Evolutionary conservation across 768 basidiomycete species (phyloP).

Genomic region (Pleurotus giganteus): DNA sequence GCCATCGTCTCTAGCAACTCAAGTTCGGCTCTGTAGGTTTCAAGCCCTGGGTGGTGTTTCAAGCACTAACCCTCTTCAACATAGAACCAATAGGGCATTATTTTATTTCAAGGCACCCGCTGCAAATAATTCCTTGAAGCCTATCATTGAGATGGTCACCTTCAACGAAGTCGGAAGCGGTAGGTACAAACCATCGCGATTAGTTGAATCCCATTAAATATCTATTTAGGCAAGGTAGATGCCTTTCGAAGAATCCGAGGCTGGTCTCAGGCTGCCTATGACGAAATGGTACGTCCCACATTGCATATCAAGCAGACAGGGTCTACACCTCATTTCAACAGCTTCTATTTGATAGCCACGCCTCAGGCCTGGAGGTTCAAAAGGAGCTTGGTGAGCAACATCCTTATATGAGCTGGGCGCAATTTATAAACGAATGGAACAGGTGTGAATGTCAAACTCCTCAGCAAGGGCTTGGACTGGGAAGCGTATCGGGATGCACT

Average conservation of each 20-base stretch:
- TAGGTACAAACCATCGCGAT: too few species aligned
- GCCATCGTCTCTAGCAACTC: not conserved
- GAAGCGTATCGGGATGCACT: not conserved
- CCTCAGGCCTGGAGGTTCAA: not conserved
- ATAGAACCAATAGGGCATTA: not conserved
- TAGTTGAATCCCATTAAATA: too few species aligned
- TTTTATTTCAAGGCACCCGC: not conserved
- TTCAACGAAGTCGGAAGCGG: not conserved
- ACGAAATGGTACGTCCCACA: not conserved
- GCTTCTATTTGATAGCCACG: not conserved
- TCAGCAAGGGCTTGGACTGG: not conserved
- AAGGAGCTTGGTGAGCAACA: not conserved
- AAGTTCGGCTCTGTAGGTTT: not conserved
- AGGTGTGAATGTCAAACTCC: not conserved
- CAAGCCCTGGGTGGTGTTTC: not conserved
- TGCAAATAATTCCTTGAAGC: not conserved
- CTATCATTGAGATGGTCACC: not conserved
- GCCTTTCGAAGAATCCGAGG: not conserved
- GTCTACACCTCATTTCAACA: not conserved
- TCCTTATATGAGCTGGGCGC: not conserved
- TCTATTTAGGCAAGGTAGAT: not conserved
- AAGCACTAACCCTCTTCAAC: not conserved
- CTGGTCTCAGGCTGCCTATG: not conserved
- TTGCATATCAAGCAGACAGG: not conserved
- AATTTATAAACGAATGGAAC: not conserved